These are phyloP conservation scores for Hypoxylon sp. DNA, from an alignment of 2,329 filamentous ascomycete genomes.

Conservation along the genomic window DNA sequence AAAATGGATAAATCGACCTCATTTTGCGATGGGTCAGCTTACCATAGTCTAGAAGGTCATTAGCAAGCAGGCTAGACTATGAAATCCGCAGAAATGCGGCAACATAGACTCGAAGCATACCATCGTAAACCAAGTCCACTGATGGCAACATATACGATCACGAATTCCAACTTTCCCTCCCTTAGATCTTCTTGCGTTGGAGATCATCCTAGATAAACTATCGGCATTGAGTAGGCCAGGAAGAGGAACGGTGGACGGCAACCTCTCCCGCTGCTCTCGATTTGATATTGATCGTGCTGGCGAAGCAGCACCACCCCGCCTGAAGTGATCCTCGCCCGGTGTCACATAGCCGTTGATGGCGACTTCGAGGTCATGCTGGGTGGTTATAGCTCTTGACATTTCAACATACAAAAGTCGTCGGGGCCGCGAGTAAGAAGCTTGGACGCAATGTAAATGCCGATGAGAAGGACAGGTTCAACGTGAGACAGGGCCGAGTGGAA, in stretches of 20 bases:
- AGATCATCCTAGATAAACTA: conserved; percentile 53
- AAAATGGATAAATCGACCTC: not conserved
- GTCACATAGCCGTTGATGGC: conserved; percentile 48
- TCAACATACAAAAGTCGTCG: conserved; percentile 58
- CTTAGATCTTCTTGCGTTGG: conserved; percentile 46
- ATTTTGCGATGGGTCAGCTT: conserved; percentile 27
- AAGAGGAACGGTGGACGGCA: conserved; percentile 25
- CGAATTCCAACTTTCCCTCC: conserved; percentile 57
- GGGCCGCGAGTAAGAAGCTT: conserved; percentile 61
- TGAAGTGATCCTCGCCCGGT: conserved; percentile 44
- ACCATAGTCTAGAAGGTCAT: conserved; percentile 50
- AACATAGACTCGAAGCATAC: conserved; percentile 42
- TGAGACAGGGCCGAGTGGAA: conserved; percentile 63
- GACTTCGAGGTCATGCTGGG: conserved; percentile 36
- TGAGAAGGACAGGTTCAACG: conserved; percentile 60
- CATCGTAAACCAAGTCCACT: conserved; percentile 84
- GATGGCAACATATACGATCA: conserved; percentile 64
- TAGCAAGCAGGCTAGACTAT: conserved; percentile 33
- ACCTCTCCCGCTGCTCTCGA: conserved; percentile 32
- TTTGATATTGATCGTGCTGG: conserved; percentile 28
- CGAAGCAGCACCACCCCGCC: conserved; percentile 27
- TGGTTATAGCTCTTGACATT: conserved; percentile 45
- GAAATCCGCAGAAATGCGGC: not conserved
- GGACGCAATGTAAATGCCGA: conserved; percentile 61
- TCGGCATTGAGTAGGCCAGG: conserved; percentile 39